Evolutionary conservation across 78 protist species (phyloP), one percentile per base, ranked within the genome.

Genomic region (Polysphondylium violaceum): DNA sequence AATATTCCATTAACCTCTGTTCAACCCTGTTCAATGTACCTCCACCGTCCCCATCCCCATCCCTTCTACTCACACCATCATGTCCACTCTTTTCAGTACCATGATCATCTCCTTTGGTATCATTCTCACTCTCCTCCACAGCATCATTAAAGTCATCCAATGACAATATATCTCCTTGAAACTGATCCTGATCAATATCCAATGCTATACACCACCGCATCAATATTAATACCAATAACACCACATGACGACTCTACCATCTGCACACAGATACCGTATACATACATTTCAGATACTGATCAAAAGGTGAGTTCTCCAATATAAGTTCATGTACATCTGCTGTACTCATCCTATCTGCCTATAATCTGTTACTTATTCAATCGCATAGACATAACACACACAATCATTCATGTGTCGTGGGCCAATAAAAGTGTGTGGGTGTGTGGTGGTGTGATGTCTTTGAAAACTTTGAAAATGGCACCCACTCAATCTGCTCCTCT

Each of bases 241-340:
- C n/a, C n/a, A n/a, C n/a, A n/a, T n/a, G n/a, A n/a, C n/a, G n/a
- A n/a, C n/a, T n/a, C n/a, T n/a, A n/a, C n/a, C n/a, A n/a, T n/a
- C n/a, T n/a, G n/a, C n/a, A n/a, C n/a, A n/a, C n/a, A n/a, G n/a
- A n/a, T n/a, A n/a, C n/a, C n/a, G 21, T 3, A 27, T 31, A 58
- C 53, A 11, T 76, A 76, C 87, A 63, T 50, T 77, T 60, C 8
- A 77, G 29, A 51, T 77, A 77, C 14, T 51, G 56, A 14, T 77
- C 74, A 6, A 77, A 55, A 7, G 74, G 88, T 63, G 88, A 77
- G n/a, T 63, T 41, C n/a, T 38, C 40, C 47, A 77, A 77, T 31
- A 64, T 19, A 9, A 77, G 25, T 47, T 77, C 88, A 8, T 69
- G n/a, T 23, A 71, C 44, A 31, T n/a, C n/a, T n/a, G n/a, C n/a